Percentiles rank a stretch among this genome's conserved stretches.
Evolutionary conservation across 2,329 filamentous ascomycete species (phyloP).

Genomic region (Byssochlamys sp.): DNA sequence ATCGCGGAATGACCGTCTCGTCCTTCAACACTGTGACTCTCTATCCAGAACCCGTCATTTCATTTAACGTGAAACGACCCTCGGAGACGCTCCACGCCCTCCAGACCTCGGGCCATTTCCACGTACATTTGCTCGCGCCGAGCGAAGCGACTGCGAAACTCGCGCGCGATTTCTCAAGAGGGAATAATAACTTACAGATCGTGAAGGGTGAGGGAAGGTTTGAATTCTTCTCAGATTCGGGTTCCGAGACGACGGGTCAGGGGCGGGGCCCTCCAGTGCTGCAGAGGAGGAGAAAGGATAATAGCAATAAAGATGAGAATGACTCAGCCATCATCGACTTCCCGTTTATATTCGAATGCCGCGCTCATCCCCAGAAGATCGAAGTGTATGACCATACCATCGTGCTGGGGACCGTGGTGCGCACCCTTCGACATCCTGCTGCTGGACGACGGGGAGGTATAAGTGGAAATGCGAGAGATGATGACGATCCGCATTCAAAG

Average conservation of each 20-base stretch:
- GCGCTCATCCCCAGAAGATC: conserved; percentile 25
- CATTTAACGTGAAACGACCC: conserved; percentile 51
- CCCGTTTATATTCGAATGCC: conserved; percentile 33
- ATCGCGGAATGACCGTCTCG: conserved; percentile 50
- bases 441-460: conserved; percentile 3
- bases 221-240: conserved; percentile 14
- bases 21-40: conserved; percentile 53
- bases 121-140: conserved; percentile 43
- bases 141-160: conserved; percentile 22
- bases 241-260: not conserved
- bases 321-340: conserved; percentile 16
- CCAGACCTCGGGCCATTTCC: conserved; percentile 34
- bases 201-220: conserved; percentile 18
- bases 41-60: conserved; percentile 46
- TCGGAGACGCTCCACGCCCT: conserved; percentile 50
- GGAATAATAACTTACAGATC: conserved; percentile 27
- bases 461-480: conserved; percentile 1
- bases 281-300: conserved; percentile 10
- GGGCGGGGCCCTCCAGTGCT: conserved; percentile 19
- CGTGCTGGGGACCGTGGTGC: conserved; percentile 28
- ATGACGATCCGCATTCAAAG: not conserved
- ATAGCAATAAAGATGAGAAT: too few species aligned
- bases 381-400: conserved; percentile 33
- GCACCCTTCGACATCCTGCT: conserved; percentile 13
- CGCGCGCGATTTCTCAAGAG: conserved; percentile 31